phyloP scores from a whole-genome alignment of 306 rosid species.

The Calophaca sinica region DNA sequence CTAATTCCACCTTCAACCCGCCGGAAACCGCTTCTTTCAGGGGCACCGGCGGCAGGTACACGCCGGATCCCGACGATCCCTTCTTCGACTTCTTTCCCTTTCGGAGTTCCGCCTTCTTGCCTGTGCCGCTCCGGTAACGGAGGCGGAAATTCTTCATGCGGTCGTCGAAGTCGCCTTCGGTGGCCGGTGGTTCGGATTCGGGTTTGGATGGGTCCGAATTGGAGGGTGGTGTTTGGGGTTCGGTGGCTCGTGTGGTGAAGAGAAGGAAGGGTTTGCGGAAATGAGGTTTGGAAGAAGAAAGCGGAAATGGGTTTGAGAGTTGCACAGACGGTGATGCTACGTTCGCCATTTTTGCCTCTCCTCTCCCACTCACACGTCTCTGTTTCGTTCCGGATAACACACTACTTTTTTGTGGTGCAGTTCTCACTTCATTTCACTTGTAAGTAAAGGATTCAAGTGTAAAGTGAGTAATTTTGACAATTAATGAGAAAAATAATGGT shows the following conservation, averaged over 20 bases:
- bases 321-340: slow-evolving; percentile 55
- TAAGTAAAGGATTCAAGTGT: too few species aligned
- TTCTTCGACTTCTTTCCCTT: slow-evolving; percentile 64
- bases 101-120: slow-evolving; percentile 83
- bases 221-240: slow-evolving; percentile 60
- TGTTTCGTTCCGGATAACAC: slow-evolving; percentile 19
- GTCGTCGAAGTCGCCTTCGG: slow-evolving; percentile 52
- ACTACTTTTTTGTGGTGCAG: not conserved
- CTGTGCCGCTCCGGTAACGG: slow-evolving; percentile 78
- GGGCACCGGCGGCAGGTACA: slow-evolving; percentile 80
- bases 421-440: too few species aligned
- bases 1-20: slow-evolving; percentile 75
- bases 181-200: slow-evolving; percentile 38
- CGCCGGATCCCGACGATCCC: slow-evolving; percentile 48
- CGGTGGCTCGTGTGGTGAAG: slow-evolving; percentile 64
- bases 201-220: slow-evolving; percentile 40
- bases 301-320: slow-evolving; percentile 55
- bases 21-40: slow-evolving; percentile 74
- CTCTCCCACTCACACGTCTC: not conserved
- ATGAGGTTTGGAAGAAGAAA: slow-evolving; percentile 52
- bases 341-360: slow-evolving; percentile 59
- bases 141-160: slow-evolving; percentile 63
- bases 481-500: too few species aligned
- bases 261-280: slow-evolving; percentile 42
- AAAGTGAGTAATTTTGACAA: too few species aligned